Percentiles rank a stretch among this genome's conserved stretches.
Evolutionary conservation across 306 rosid species (phyloP).

Genomic region (Citrullus mucosospermus): DNA sequence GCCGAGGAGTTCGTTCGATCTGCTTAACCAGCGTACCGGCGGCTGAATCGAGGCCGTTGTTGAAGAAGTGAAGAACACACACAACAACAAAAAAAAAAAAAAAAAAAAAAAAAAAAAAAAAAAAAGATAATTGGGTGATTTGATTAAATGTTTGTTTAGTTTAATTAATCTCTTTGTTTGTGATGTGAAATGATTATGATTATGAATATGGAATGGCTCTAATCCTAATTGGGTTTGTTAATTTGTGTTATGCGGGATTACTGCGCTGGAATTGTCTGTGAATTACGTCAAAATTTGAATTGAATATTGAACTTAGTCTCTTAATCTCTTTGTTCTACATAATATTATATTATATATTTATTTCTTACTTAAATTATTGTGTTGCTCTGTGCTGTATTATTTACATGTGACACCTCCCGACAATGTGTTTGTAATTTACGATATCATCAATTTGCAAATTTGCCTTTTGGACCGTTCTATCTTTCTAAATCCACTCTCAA

Average conservation of each 20-base stretch:
- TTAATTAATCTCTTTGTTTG: not conserved
- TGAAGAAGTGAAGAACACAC: not conserved
- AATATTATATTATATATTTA: too few relatives aligned
- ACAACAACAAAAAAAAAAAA: too few relatives aligned
- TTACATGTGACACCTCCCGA: constrained; percentile 1
- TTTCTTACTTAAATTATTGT: not conserved
- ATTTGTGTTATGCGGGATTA: not conserved
- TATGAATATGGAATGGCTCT: not conserved
- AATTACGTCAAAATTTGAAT: not conserved
- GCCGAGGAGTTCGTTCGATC: constrained; percentile 30
- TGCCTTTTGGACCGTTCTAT: not conserved
- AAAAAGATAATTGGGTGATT: not conserved
- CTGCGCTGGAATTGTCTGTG: not conserved
- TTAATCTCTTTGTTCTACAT: too few relatives aligned
- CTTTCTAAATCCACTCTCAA: not conserved
- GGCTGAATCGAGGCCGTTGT: constrained; percentile 8
- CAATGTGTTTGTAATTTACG: not conserved
- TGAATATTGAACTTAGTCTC: not conserved
- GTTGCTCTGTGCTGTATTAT: not conserved
- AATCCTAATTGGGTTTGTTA: not conserved
- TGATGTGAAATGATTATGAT: not conserved
- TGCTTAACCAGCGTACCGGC: constrained; percentile 19
- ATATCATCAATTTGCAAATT: not conserved
- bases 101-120: not conserved
- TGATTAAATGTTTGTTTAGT: not conserved